Base-by-base conservation (phyloP, 1,284 basidiomycete genomes). In the Stereum hirsutum region DNA sequence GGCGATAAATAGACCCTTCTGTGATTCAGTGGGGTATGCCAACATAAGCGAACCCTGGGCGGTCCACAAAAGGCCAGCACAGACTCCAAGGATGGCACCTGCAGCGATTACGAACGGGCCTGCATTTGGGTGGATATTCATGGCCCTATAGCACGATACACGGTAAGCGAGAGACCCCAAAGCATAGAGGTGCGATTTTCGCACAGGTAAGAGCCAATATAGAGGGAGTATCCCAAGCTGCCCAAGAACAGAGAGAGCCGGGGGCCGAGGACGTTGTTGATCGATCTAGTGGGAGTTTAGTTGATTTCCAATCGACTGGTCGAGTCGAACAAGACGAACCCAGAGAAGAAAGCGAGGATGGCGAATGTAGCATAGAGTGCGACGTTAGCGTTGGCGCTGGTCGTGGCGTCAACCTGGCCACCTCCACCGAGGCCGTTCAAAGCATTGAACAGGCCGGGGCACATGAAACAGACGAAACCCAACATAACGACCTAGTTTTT, bases 1-100 rank as follows among this genome's bases (percentile, higher is more conserved):
- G 27, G 76, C 80, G 49, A 93, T 89, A 58, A 74, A 87, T 43
- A 65, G 66, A 12, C 89, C 89, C 59, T 93, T 94, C 57, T 89
- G 72, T 50, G 63, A 55, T 57, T 84, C 81, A 31, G 80, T 88
- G 0, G 87, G 82, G 58, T 91, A 93, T 1, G 84, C 73, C 54
- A 93, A 67, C 81, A 91, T 91, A 48, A 91, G 65, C 5, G 78
- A 79, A 15, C 89, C 89, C 55, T 92, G 89, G 1, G 85, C 84
- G 0, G 85, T 81, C 89, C 88, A 90, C n/a, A 93, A 67, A 21
- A 92, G 58, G 37, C 84, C 86, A 11, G 91, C 90, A 54, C 86
- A 90, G 41, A 90, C 55, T 36, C 90, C 90, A 14, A 93, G 78
- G 46, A 92, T 65, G 24, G 86, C 86, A 26, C 89, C 90, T 0